A percentile compares a stretch with the other conserved stretches of the same genome.
phyloP scores from a whole-genome alignment of 495 filamentous ascomycete species.

The Podospora pseudoanserina region DNA sequence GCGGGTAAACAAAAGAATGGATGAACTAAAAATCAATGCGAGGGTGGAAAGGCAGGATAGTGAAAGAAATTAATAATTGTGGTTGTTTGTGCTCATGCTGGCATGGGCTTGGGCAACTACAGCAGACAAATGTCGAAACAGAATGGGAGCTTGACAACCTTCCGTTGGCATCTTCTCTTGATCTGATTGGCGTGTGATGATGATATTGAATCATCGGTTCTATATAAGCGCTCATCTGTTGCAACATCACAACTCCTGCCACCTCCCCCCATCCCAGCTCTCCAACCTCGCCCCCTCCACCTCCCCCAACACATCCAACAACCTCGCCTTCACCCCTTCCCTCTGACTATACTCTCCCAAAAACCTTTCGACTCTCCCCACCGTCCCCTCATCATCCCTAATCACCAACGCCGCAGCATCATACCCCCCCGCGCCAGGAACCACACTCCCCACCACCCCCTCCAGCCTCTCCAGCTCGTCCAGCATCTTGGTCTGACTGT shows the following conservation, averaged over 20 bases:
- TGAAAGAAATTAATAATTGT: background rate
- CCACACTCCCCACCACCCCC: constrained; percentile 86
- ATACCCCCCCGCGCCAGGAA: constrained; percentile 90
- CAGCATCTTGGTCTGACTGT: constrained; percentile 75
- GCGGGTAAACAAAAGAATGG: background rate
- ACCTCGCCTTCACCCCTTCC: constrained; percentile 66
- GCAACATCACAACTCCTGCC: constrained; percentile 49
- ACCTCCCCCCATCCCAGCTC: constrained; percentile 54
- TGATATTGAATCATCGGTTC: background rate
- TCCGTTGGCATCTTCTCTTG: background rate
- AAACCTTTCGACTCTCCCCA: constrained; percentile 58
- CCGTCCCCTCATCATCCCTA: constrained; percentile 65
- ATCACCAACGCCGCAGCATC: constrained; percentile 85
- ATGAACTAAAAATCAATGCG: background rate
- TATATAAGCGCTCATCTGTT: too few relatives aligned
- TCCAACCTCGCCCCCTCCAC: constrained; percentile 78
- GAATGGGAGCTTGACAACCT: background rate
- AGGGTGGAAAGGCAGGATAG: background rate
- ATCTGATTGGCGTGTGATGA: background rate
- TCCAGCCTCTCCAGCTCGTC: constrained; percentile 67
- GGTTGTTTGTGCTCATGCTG: background rate
- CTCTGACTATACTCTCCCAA: constrained; percentile 63
- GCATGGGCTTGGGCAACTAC: background rate
- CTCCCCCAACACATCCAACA: constrained; percentile 80
- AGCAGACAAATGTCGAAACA: background rate